Evolutionary conservation across 2,329 filamentous ascomycete genomes (phyloP).

Genomic region (Lachnellula subtilissima): DNA sequence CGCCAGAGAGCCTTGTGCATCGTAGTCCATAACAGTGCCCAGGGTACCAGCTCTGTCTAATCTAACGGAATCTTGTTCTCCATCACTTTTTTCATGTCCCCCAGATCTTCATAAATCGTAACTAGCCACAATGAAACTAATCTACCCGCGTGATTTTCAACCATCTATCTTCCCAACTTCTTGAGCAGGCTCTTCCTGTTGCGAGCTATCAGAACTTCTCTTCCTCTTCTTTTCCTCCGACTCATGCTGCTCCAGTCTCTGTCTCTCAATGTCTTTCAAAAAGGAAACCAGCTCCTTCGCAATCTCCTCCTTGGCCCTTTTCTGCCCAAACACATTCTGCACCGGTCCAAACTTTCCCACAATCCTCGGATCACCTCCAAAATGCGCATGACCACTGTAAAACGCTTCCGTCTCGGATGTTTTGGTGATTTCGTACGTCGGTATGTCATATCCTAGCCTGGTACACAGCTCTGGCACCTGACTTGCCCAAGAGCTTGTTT

Average conservation of each 20-base stretch:
- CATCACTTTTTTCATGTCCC: neutral
- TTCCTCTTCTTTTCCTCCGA: conserved; percentile 16
- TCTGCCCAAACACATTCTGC: conserved; percentile 41
- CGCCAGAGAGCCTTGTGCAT: too few relatives aligned
- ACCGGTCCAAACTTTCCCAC: conserved; percentile 38
- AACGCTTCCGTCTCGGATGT: conserved; percentile 10
- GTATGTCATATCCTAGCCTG: conserved; percentile 22
- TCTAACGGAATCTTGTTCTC: neutral
- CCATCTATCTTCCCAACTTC: neutral
- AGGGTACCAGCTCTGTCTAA: too few relatives aligned
- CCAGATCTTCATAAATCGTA: neutral
- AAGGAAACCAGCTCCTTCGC: conserved; percentile 38
- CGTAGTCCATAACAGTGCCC: too few relatives aligned
- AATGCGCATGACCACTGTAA: conserved; percentile 27
- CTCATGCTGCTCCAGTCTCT: conserved; percentile 17
- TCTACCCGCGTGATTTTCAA: neutral
- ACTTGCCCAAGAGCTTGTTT: conserved; percentile 9
- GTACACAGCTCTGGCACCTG: conserved; percentile 23
- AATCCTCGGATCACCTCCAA: conserved; percentile 25
- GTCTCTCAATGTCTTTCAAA: conserved; percentile 33
- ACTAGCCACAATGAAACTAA: neutral
- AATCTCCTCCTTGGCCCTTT: conserved; percentile 44
- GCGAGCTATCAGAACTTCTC: neutral
- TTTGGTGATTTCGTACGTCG: conserved; percentile 22
- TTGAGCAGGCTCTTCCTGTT: neutral